These are phyloP conservation scores for Pholiota conissans DNA, from an alignment of 768 basidiomycete species.

Conservation along the genomic window DNA sequence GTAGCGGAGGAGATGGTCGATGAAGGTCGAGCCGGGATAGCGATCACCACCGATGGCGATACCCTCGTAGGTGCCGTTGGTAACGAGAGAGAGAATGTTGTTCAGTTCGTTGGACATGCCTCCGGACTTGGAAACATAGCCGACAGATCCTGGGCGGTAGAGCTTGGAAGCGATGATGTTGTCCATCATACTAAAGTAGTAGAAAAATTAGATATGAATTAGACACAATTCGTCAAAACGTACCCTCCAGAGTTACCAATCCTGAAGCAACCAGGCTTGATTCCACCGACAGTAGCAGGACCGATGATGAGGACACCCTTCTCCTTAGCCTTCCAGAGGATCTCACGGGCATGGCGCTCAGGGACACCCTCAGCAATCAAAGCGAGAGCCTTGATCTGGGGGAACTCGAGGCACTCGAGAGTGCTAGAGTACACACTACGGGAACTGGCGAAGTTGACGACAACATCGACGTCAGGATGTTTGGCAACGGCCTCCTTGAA, in stretches of 20 bases:
- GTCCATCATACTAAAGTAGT: conserved; percentile 87
- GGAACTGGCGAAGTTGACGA: conserved; percentile 96
- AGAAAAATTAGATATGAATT: not conserved
- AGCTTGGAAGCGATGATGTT: conserved; percentile 99
- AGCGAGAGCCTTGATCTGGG: conserved; percentile 66
- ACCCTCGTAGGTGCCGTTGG: conserved; percentile 99
- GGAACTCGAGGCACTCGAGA: conserved; percentile 78
- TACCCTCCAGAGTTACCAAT: conserved; percentile 99
- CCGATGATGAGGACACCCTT: conserved; percentile 90
- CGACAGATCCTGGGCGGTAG: conserved; percentile 95
- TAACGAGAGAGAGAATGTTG: conserved; percentile 96
- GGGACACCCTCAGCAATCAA: conserved; percentile 99
- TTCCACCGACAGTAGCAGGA: conserved; percentile 98
- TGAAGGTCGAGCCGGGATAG: conserved; percentile 98
- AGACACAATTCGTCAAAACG: too few species aligned
- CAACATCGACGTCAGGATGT: conserved; percentile 95
- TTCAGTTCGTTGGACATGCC: conserved; percentile 99
- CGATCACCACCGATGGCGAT: conserved; percentile 99
- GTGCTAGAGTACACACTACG: conserved; percentile 95
- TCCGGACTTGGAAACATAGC: conserved; percentile 99
- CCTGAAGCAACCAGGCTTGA: conserved; percentile 99
- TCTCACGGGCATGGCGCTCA: conserved; percentile 95
- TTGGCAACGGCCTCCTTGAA: conserved; percentile 90
- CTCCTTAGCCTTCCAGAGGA: conserved; percentile 83
- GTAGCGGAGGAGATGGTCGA: conserved; percentile 97